phyloP scores from a whole-genome alignment of 1,284 basidiomycete genomes.

The Microbotryum silenes-acaulis region DNA sequence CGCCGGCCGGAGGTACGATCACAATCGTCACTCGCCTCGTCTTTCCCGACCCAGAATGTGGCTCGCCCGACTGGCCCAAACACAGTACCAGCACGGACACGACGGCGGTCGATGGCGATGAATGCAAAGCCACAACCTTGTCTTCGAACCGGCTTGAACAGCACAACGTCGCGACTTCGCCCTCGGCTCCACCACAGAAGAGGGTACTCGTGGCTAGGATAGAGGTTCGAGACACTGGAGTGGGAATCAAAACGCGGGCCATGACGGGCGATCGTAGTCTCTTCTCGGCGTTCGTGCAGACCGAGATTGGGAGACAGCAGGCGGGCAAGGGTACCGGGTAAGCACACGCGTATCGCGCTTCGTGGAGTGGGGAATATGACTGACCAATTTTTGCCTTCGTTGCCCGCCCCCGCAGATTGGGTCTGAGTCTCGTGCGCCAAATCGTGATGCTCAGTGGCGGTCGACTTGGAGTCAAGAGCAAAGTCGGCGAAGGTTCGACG shows the following conservation, averaged over 20 bases:
- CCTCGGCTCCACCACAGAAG: slow-evolving; percentile 7
- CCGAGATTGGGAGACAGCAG: slow-evolving; percentile 61
- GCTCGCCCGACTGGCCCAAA: not conserved
- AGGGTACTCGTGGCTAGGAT: slow-evolving; percentile 55
- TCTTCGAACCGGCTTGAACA: slow-evolving; percentile 17
- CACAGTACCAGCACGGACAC: no score
- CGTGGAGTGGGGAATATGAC: slow-evolving; percentile 58
- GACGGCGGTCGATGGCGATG: no score
- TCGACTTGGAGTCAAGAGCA: slow-evolving; percentile 54
- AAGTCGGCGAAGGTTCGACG: slow-evolving; percentile 46
- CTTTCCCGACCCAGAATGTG: slow-evolving; percentile 39
- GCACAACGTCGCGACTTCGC: slow-evolving; percentile 19
- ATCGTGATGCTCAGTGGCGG: slow-evolving; percentile 78
- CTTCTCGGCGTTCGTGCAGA: slow-evolving; percentile 36
- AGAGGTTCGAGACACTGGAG: slow-evolving; percentile 72
- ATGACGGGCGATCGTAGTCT: slow-evolving; percentile 43
- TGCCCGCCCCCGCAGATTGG: slow-evolving; percentile 38
- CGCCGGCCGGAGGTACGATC: slow-evolving; percentile 60
- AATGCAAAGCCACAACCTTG: not conserved
- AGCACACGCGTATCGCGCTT: slow-evolving; percentile 50
- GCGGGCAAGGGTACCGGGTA: slow-evolving; percentile 41
- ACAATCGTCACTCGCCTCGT: slow-evolving; percentile 55
- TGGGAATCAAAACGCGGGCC: slow-evolving; percentile 62
- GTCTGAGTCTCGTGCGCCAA: slow-evolving; percentile 76
- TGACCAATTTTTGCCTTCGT: slow-evolving; percentile 38